phyloP scores from a whole-genome alignment of 257 asterid genomes.

The Ocimum tenuiflorum region DNA sequence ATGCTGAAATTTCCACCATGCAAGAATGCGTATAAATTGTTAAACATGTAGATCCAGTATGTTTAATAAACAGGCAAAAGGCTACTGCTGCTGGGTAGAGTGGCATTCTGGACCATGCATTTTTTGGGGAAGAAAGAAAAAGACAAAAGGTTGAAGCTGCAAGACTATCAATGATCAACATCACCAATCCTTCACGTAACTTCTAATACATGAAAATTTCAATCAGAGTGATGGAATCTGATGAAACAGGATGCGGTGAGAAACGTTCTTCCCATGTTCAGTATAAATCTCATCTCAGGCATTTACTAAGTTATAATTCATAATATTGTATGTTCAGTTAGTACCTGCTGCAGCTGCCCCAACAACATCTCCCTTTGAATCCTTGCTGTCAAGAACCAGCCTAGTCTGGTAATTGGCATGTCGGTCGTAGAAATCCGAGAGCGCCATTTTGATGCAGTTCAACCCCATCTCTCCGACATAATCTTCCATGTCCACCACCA shows the following conservation, averaged over 20 bases:
- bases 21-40: too few relatives aligned
- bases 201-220: neutral
- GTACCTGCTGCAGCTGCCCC: conserved; percentile 54
- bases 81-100: neutral
- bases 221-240: neutral
- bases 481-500: conserved; percentile 37
- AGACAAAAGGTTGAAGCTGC: too few relatives aligned
- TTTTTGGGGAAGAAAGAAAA: too few relatives aligned
- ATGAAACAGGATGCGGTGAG: neutral
- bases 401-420: conserved; percentile 29
- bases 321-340: too few relatives aligned
- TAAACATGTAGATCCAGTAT: too few relatives aligned
- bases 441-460: conserved; percentile 44
- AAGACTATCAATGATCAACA: too few relatives aligned
- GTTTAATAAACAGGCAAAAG: too few relatives aligned
- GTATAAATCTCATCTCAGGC: neutral
- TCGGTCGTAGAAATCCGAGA: conserved; percentile 35
- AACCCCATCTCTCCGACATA: conserved; percentile 30
- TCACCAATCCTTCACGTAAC: too few relatives aligned
- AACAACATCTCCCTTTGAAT: conserved; percentile 31
- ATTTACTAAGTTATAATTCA: neutral
- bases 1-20: too few relatives aligned
- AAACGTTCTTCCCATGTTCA: neutral
- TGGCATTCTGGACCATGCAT: too few relatives aligned
- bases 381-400: conserved; percentile 25